A percentile compares a stretch with the other conserved stretches of the same genome.
These are phyloP conservation scores for Epichloe hybrida DNA, from an alignment of 2,329 filamentous ascomycete species.

Conservation along the genomic window DNA sequence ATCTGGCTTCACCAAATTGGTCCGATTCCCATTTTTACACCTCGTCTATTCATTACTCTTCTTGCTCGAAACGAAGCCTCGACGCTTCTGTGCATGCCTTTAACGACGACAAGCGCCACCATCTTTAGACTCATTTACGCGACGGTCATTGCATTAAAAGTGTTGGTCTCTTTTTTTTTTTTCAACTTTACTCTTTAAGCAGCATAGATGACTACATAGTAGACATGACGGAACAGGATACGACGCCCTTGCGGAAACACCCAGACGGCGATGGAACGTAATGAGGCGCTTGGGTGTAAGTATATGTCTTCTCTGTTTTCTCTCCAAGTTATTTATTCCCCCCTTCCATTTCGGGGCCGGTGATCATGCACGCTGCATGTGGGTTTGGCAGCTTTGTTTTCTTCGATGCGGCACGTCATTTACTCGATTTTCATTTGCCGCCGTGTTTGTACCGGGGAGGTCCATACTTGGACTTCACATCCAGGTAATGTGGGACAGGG, in stretches of 20 bases:
- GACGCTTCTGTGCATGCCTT: not conserved
- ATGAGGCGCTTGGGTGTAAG: slow-evolving; percentile 5
- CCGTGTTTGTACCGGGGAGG: not conserved
- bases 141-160: not conserved
- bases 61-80: not conserved
- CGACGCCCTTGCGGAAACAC: not conserved
- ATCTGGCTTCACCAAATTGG: not conserved
- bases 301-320: slow-evolving; percentile 6
- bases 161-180: too few relatives aligned
- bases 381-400: not conserved
- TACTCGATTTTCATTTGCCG: not conserved
- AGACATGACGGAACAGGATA: slow-evolving; percentile 6
- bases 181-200: not conserved
- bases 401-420: not conserved
- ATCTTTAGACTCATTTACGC: not conserved
- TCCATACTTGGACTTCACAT: not conserved
- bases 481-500: not conserved
- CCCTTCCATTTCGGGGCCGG: not conserved
- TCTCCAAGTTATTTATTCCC: not conserved
- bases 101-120: not conserved
- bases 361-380: not conserved
- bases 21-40: too few relatives aligned
- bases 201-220: slow-evolving; percentile 2
- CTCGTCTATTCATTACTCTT: too few relatives aligned
- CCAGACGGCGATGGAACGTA: not conserved